These are phyloP conservation scores for Leptodontidium sp. DNA, from an alignment of 2,329 filamentous ascomycete species.

Conservation along the genomic window DNA sequence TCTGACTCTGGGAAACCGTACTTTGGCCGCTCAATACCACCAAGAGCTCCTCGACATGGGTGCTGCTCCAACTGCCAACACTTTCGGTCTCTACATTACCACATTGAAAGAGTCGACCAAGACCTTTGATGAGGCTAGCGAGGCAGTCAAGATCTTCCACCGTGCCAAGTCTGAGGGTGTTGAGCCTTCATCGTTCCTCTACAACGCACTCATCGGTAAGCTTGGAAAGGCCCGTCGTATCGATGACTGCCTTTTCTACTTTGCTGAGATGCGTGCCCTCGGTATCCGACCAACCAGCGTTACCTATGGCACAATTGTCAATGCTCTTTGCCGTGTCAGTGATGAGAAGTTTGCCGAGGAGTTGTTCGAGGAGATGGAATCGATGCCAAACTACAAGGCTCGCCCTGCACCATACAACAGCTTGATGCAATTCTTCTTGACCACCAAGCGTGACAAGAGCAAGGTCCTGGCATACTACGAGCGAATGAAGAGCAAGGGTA, in stretches of 20 bases:
- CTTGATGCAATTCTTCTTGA: slow-evolving; percentile 99
- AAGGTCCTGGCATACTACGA: slow-evolving; percentile 97
- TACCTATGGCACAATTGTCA: slow-evolving; percentile 98
- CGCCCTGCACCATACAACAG: slow-evolving; percentile 97
- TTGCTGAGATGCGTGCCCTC: slow-evolving; percentile 93
- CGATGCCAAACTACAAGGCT: slow-evolving; percentile 98
- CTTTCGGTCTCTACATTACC: slow-evolving; percentile 98
- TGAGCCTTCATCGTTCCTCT: slow-evolving; percentile 94
- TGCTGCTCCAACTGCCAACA: slow-evolving; percentile 92
- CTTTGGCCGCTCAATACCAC: slow-evolving; percentile 85
- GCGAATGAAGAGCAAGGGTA: slow-evolving; percentile 87
- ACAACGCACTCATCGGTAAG: slow-evolving; percentile 98
- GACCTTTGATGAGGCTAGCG: slow-evolving; percentile 96
- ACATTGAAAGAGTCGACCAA: slow-evolving; percentile 96
- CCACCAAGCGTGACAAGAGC: slow-evolving; percentile 92
- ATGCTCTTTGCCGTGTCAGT: slow-evolving; percentile 94
- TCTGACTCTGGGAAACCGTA: slow-evolving; percentile 81
- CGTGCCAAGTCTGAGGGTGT: slow-evolving; percentile 93
- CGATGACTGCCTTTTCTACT: slow-evolving; percentile 97
- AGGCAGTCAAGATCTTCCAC: slow-evolving; percentile 97
- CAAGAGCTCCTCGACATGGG: slow-evolving; percentile 92
- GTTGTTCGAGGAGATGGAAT: slow-evolving; percentile 99
- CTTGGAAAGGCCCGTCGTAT: slow-evolving; percentile 97
- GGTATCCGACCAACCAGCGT: slow-evolving; percentile 96
- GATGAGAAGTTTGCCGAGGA: slow-evolving; percentile 98